These are phyloP conservation scores for Ophiognomonia clavigignenti-juglandacearum DNA, from an alignment of 2,329 filamentous ascomycete genomes.

Conservation along the genomic window DNA sequence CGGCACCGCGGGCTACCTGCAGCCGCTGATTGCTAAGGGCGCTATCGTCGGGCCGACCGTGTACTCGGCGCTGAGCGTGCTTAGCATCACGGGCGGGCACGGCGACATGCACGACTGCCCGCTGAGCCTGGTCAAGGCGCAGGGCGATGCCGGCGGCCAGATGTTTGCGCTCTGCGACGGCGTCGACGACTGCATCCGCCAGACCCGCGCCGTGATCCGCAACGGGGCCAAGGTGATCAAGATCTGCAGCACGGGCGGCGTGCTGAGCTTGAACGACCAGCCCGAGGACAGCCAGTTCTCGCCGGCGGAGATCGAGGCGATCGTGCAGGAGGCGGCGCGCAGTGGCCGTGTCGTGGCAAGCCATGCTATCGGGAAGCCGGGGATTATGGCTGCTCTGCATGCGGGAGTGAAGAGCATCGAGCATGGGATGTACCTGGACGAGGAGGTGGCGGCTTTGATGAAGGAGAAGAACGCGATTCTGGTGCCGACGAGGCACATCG, in stretches of 20 bases:
- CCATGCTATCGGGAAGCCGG: conserved; percentile 40
- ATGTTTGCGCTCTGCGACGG: conserved; percentile 37
- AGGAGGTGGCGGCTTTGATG: conserved; percentile 39
- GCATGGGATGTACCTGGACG: conserved; percentile 42
- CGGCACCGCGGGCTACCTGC: conserved; percentile 40
- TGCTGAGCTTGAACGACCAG: conserved; percentile 36
- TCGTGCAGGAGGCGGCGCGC: conserved; percentile 38
- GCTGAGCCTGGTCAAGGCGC: conserved; percentile 27
- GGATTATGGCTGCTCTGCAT: conserved; percentile 39
- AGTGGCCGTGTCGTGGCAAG: conserved; percentile 35
- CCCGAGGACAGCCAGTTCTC: conserved; percentile 39
- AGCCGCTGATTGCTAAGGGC: conserved; percentile 37
- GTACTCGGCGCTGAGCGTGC: conserved; percentile 37
- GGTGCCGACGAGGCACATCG: conserved; percentile 38
- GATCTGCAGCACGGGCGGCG: conserved; percentile 38
- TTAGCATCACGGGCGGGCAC: conserved; percentile 45
- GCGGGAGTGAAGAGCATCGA: conserved; percentile 43
- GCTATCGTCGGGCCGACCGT: conserved; percentile 42
- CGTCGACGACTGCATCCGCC: conserved; percentile 37
- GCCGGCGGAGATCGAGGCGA: conserved; percentile 35
- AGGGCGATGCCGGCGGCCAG: conserved; percentile 25
- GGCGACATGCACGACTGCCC: conserved; percentile 38
- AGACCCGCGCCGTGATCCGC: conserved; percentile 37
- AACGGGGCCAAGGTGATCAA: conserved; percentile 45
- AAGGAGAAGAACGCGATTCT: conserved; percentile 38